Base-by-base conservation (phyloP, 495 filamentous ascomycete species). In the Xylaria longipes region DNA sequence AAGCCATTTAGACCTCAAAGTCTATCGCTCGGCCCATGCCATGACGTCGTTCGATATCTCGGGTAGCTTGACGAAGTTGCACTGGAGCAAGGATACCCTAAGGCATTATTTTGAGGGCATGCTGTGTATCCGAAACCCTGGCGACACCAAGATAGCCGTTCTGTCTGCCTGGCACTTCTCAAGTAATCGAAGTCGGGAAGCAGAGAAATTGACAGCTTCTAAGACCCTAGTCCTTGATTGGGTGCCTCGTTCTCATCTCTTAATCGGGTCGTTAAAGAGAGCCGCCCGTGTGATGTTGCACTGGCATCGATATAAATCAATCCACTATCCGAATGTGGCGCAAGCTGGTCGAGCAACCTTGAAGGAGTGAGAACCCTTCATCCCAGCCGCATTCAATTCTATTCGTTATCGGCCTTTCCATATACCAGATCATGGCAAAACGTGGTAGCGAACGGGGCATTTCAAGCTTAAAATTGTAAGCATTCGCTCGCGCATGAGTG, bases 391-490 rank as follows among this genome's bases (percentile, higher is more conserved):
- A 46, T 25, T 39, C 22, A 8, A 27, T 15, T 17, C 14, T 35
- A 17, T 11, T 22, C 31, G 37, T 60, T 60, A 29, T 14, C 25
- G 27, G 6, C 22, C 5, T 27, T 27, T 25, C 48, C 25, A 54
- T 27, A 15, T 54, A 15, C 15, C 50, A 9, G 11, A 25, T 22
- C 22, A 5, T 12, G 2, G 48, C 22, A 25, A 54, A 54, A 29
- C 2, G 12, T 29, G 52, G 52, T 5, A 27, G 25, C 14, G 29
- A 54, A 25, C 7, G n/a, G 4, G 11, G 27, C 11, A 15, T 31
- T 60, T 22, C 25, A 37, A 22, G 57, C 57, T 60, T 60, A 2
- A 60, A 37, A 60, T n/a, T n/a, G 33, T 60, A 60, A 35, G 33
- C 54, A 37, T 48, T n/a, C 4, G 3, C 27, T 31, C 14, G n/a